Percentiles rank a stretch among this genome's conserved stretches.
Conservation (phyloP, 495 filamentous ascomycete species). For the Penicillium subrubescens region DNA sequence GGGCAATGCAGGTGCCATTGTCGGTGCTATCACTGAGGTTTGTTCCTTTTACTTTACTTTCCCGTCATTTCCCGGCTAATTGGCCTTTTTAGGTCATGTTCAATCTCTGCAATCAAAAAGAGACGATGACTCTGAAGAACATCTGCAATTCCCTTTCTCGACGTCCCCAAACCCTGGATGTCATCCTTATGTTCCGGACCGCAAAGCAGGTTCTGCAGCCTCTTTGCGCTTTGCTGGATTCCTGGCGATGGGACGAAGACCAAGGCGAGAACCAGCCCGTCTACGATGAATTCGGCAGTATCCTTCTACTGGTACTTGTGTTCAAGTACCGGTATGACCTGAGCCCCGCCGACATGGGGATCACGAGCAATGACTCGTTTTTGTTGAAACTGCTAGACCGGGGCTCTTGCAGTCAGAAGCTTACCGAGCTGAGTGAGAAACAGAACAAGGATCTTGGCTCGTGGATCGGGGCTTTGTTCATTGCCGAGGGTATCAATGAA, state of each 20-base stretch:
- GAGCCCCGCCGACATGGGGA: conserved; percentile 66
- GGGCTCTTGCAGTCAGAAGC: conserved; percentile 60
- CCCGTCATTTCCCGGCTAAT: not conserved
- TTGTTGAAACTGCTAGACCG: conserved; percentile 72
- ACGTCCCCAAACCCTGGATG: conserved; percentile 78
- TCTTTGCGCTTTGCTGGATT: conserved; percentile 80
- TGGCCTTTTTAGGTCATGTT: conserved; percentile 64
- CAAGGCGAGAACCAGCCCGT: conserved; percentile 93
- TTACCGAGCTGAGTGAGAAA: conserved; percentile 68
- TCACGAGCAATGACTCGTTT: conserved; percentile 65
- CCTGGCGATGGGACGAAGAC: conserved; percentile 92
- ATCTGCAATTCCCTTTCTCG: conserved; percentile 80
- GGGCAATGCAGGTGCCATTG: conserved; percentile 90
- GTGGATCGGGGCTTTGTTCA: conserved; percentile 89
- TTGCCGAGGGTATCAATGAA: conserved; percentile 79
- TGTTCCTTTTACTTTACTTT: not conserved
- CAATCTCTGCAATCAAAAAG: conserved; percentile 75
- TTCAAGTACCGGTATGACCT: conserved; percentile 85
- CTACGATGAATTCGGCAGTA: conserved; percentile 93
- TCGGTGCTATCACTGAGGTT: conserved; percentile 79
- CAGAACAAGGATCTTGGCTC: conserved; percentile 75
- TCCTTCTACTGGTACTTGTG: conserved; percentile 79
- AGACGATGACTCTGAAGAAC: conserved; percentile 87
- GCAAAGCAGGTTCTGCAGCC: conserved; percentile 76
- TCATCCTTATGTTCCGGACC: conserved; percentile 82